Evolutionary conservation across 2,329 filamentous ascomycete genomes (phyloP).

Genomic region (Cryphonectria naterciae): DNA sequence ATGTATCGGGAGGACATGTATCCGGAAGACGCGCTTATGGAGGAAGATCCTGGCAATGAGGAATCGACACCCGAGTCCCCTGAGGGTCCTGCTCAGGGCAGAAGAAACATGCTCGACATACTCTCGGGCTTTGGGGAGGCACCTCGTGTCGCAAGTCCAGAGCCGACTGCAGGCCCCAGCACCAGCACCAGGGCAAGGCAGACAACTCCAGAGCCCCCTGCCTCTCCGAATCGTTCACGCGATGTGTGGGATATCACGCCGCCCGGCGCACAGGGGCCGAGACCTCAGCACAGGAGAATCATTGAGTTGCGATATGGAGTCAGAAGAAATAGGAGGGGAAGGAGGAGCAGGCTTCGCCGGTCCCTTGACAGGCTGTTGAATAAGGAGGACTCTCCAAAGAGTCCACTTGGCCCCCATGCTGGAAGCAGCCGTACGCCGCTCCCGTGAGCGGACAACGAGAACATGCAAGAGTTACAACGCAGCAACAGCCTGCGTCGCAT

Average conservation of each 20-base stretch:
- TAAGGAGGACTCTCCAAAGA: not conserved
- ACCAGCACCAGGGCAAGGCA: not conserved
- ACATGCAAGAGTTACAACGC: not conserved
- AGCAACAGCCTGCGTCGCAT: not conserved
- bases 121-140: slow-evolving; percentile 21
- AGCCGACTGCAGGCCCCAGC: not conserved
- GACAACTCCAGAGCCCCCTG: not conserved
- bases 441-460: not conserved
- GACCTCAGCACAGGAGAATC: slow-evolving; percentile 5
- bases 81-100: slow-evolving; percentile 27
- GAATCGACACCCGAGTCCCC: slow-evolving; percentile 22
- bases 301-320: slow-evolving; percentile 9
- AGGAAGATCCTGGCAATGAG: not conserved
- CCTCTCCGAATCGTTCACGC: not conserved
- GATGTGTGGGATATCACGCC: not conserved
- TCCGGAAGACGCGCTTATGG: not conserved
- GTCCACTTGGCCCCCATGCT: not conserved
- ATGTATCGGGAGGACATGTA: not conserved
- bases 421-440: slow-evolving; percentile 10
- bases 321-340: not conserved
- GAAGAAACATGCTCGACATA: slow-evolving; percentile 35
- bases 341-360: not conserved
- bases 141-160: not conserved
- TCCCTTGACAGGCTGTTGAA: not conserved
- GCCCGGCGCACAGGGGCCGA: not conserved